These are phyloP conservation scores for Xylaria arbuscula DNA, from an alignment of 2,329 filamentous ascomycete genomes.

Conservation along the genomic window DNA sequence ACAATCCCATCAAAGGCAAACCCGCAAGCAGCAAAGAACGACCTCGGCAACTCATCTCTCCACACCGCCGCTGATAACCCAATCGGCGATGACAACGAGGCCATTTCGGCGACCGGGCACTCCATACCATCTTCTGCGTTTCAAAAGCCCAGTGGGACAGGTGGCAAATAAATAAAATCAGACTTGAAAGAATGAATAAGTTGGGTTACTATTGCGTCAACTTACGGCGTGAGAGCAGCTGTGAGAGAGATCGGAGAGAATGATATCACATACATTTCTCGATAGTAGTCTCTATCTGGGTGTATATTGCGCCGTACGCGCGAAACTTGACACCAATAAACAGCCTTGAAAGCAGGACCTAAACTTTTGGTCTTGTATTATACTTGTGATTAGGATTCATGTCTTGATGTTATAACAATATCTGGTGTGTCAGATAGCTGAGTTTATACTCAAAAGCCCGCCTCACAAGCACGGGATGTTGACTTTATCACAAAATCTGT, in stretches of 20 bases:
- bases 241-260: neutral
- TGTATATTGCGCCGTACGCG: neutral
- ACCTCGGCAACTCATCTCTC: conserved; percentile 39
- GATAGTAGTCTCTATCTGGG: too few relatives aligned
- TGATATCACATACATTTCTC: neutral
- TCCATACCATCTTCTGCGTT: conserved; percentile 36
- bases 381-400: neutral
- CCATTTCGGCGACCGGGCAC: conserved; percentile 41
- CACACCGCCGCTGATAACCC: conserved; percentile 44
- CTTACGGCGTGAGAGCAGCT: neutral
- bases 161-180: conserved; percentile 40
- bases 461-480: too few relatives aligned
- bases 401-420: neutral
- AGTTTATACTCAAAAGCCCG: too few relatives aligned
- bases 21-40: conserved; percentile 34
- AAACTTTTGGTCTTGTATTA: neutral
- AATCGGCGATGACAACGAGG: conserved; percentile 38
- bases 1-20: conserved; percentile 42
- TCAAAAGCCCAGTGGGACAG: conserved; percentile 37
- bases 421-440: too few relatives aligned
- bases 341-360: neutral
- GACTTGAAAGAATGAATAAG: neutral
- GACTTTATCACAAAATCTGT: too few relatives aligned
- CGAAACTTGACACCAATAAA: too few relatives aligned
- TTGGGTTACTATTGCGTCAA: neutral